These are phyloP conservation scores for Populus trichocarpa DNA, from an alignment of 441 rosid species.

Conservation along the genomic window DNA sequence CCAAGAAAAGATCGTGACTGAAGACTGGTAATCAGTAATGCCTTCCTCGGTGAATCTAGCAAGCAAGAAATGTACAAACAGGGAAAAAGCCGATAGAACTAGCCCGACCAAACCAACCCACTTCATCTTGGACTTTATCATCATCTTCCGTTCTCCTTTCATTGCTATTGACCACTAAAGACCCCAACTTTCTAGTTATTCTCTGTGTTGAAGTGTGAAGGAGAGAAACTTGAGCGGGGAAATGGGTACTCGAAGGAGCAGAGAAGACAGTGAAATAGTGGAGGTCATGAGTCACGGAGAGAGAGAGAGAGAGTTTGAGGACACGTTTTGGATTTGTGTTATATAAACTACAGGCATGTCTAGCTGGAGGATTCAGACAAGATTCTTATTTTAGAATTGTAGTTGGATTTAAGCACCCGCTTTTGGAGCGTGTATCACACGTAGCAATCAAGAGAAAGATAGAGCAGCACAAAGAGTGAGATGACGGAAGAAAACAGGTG, in stretches of 20 bases:
- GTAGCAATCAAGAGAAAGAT: background rate
- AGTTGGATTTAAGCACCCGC: constrained; percentile 13
- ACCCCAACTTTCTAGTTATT: background rate
- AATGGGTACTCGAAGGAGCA: constrained; percentile 13
- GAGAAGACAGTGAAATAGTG: constrained; percentile 5
- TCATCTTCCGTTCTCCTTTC: constrained; percentile 80
- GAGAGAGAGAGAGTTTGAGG: background rate
- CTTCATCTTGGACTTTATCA: constrained; percentile 76
- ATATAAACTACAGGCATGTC: background rate
- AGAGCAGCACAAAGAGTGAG: too few species aligned
- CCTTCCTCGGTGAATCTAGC: constrained; percentile 77
- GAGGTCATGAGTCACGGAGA: constrained; percentile 10
- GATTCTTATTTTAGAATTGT: background rate
- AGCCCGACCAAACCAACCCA: constrained; percentile 90
- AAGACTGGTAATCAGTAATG: constrained; percentile 64
- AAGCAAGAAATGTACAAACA: constrained; percentile 75
- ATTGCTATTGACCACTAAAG: constrained; percentile 15
- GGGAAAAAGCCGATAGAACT: constrained; percentile 67
- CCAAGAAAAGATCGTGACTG: constrained; percentile 94
- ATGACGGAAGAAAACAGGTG: background rate
- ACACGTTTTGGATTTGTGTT: constrained; percentile 13
- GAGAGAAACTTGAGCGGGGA: background rate
- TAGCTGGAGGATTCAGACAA: background rate
- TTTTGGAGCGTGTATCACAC: constrained; percentile 7
- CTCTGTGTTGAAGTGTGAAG: background rate